Evolutionary conservation across 73 alveolate genomes (phyloP).

Genomic region (Vitrella brassicaformis): DNA sequence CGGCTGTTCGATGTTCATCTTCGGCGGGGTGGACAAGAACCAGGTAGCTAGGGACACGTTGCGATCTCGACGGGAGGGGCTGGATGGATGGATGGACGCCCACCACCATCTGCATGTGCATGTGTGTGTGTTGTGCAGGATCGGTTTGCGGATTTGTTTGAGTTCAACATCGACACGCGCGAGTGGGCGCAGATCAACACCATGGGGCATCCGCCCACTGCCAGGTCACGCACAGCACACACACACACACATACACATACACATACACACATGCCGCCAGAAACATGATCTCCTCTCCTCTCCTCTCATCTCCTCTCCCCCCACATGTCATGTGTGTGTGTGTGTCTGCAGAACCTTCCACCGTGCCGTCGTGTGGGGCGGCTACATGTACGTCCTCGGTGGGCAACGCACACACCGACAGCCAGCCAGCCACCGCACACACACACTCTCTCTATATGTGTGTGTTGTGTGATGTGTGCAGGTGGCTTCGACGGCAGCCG

Average conservation of each 20-base stretch:
- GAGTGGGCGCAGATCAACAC: constrained; percentile 3
- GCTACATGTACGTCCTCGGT: constrained; percentile 39
- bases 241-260: too few species aligned
- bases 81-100: too few species aligned
- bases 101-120: too few species aligned
- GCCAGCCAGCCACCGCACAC: too few species aligned
- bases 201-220: background rate
- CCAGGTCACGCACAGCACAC: too few species aligned
- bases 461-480: too few species aligned
- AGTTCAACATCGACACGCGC: constrained; percentile 48
- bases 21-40: constrained; percentile 70
- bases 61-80: too few species aligned
- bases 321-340: background rate
- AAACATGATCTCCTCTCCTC: background rate
- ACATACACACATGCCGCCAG: too few species aligned
- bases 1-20: constrained; percentile 53
- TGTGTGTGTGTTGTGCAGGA: constrained; percentile 8
- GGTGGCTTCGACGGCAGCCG: constrained; percentile 42
- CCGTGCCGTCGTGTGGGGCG: constrained; percentile 41
- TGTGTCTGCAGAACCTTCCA: constrained; percentile 57
- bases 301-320: background rate
- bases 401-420: too few species aligned
- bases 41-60: too few species aligned
- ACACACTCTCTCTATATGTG: too few species aligned
- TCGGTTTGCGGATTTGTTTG: constrained; percentile 53